Base-by-base conservation (phyloP, 345 rosid species). In the Moricandia moricandioides region DNA sequence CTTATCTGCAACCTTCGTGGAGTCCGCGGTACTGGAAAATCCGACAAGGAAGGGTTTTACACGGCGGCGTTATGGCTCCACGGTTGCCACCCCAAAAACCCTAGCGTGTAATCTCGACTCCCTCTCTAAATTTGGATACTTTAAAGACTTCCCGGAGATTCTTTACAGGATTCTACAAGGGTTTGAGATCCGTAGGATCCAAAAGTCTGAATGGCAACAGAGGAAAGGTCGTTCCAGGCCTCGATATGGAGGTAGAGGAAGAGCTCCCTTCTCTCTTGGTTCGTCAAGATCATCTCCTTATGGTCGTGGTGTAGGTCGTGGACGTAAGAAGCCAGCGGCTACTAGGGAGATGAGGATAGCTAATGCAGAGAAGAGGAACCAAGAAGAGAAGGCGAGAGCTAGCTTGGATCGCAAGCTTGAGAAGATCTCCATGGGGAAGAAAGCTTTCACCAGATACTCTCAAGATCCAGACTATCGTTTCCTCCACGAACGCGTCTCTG, bases 1-100 rank as follows among this genome's bases (percentile, higher is more conserved):
- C 85, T 87, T 17, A 78, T 89, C n/a, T 87, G 87, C 47, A 85
- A 89, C 63, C 85, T 91, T 6, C 82, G 91, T 1, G 92, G 95
- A 10, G 87, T 91, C 1, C 88, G 88, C 0, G 90, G 97, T 21
- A 84, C 86, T 0, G 89, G 91, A 4, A 88, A 91, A 56, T 79
- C 87, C 0, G 89, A 91, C 54, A 87, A 82, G 75, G 88, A 86
- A 78, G 96, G 93, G 17, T 91, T 86, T 78, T 84, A 83, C 39
- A 67, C 82, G 0, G 85, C 86, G 2, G 89, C 92, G 3, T 37
- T 83, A 17, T 91, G 92, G 92, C 82, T 89, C 12, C 87, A 86
- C 49, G 52, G 69, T 10, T 30, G 79, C 65, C 89, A 86, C 70
- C 95, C 97, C 3, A 82, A 81, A 81, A 70, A 89, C 92, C 0